A percentile compares a stretch with the other conserved stretches of the same genome.
phyloP scores from a whole-genome alignment of 2,329 filamentous ascomycete genomes.

The Lasiodiplodia sp. region DNA sequence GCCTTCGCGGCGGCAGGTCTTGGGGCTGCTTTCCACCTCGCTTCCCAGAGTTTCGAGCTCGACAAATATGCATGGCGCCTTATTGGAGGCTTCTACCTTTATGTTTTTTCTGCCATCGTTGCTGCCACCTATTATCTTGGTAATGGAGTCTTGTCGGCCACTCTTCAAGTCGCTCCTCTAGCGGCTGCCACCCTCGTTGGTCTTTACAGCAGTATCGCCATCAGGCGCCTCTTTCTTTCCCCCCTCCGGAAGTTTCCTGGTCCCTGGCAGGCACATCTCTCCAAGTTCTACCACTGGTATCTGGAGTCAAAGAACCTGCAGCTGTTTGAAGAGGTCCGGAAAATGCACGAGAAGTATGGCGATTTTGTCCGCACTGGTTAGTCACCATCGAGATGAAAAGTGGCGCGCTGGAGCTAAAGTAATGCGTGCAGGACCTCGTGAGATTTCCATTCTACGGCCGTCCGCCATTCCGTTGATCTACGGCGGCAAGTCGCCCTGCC shows the following conservation, averaged over 20 bases:
- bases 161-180: not conserved
- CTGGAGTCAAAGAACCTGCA: conserved; percentile 19
- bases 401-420: not conserved
- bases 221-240: conserved; percentile 52
- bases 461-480: conserved; percentile 34
- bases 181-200: conserved; percentile 18
- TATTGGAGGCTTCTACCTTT: not conserved
- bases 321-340: conserved; percentile 24
- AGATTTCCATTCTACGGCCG: conserved; percentile 38
- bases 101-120: not conserved
- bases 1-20: conserved; percentile 3
- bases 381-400: not conserved
- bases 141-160: not conserved
- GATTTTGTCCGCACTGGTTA: conserved; percentile 33
- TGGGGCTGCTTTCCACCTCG: conserved; percentile 1
- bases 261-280: conserved; percentile 13
- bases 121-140: not conserved
- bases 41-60: conserved; percentile 7
- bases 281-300: conserved; percentile 23
- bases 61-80: conserved; percentile 19
- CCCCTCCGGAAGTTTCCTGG: conserved; percentile 40
- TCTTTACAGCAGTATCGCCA: conserved; percentile 42
- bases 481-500: conserved; percentile 47
- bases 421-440: conserved; percentile 32
- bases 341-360: conserved; percentile 24